Conservation (phyloP, 768 basidiomycete species). For the Cystofilobasidium ferigula region DNA sequence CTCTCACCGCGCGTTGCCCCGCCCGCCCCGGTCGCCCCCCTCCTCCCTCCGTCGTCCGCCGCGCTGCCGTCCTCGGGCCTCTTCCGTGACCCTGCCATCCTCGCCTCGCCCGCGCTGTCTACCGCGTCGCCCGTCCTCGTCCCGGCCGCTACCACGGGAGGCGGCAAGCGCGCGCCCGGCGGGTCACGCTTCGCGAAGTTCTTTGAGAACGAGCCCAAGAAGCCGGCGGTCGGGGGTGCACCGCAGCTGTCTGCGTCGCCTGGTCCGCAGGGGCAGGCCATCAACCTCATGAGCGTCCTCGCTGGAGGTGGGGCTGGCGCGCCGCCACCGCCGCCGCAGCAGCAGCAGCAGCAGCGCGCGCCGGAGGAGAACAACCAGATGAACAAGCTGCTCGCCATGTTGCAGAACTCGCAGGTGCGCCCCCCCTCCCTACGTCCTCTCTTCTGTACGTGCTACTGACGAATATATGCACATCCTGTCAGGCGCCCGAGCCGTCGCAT, state of each 20-base stretch:
- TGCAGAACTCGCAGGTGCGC: constrained; percentile 17
- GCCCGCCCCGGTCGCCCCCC: not conserved
- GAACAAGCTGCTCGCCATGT: constrained; percentile 24
- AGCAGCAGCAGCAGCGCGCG: not conserved
- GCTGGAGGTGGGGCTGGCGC: constrained; percentile 9
- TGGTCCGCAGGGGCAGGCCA: not conserved
- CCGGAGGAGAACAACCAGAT: constrained; percentile 19
- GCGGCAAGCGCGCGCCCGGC: not conserved
- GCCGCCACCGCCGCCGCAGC: not conserved
- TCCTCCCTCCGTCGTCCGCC: not conserved
- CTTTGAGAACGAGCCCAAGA: constrained; percentile 12
- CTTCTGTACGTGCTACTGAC: not conserved
- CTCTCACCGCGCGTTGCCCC: not conserved
- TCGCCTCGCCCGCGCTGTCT: not conserved
- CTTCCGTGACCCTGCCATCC: constrained; percentile 1
- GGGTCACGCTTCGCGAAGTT: constrained; percentile 19
- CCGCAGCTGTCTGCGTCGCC: not conserved
- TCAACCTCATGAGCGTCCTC: constrained; percentile 2
- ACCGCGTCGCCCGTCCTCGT: not conserved
- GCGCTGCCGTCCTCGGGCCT: not conserved
- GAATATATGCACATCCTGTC: not conserved
- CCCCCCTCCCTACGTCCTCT: not conserved
- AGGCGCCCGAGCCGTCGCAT: constrained; percentile 1
- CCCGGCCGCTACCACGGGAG: not conserved
- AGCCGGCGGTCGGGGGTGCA: not conserved